phyloP scores from a whole-genome alignment of 352 stramenopile genomes.

The Phytopythium boreale region DNA sequence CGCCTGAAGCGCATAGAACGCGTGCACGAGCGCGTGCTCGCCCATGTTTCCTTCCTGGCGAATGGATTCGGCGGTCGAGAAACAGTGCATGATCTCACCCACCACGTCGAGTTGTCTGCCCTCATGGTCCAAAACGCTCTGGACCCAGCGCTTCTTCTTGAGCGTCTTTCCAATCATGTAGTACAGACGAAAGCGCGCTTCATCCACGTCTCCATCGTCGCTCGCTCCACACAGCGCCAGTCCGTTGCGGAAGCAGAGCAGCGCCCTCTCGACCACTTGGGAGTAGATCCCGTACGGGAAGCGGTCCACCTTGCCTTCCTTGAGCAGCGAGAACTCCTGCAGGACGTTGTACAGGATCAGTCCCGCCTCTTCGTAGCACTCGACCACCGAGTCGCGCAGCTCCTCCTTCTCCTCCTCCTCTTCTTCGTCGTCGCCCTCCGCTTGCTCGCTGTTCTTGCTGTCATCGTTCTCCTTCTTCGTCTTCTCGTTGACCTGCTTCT shows the following conservation, averaged over 20 bases:
- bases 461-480: conserved; percentile 9
- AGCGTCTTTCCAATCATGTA: conserved; percentile 79
- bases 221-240: conserved; percentile 27
- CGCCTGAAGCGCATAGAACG: conserved; percentile 71
- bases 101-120: conserved; percentile 13
- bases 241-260: conserved; percentile 39
- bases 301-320: conserved; percentile 19
- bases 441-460: conserved; percentile 2
- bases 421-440: conserved; percentile 8
- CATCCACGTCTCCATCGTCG: conserved; percentile 29
- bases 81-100: conserved; percentile 42
- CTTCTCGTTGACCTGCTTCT: conserved; percentile 3
- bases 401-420: conserved; percentile 23
- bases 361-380: conserved; percentile 72
- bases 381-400: conserved; percentile 33
- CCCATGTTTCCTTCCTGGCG: conserved; percentile 55
- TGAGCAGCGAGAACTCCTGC: conserved; percentile 58
- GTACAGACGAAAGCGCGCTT: conserved; percentile 58
- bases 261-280: conserved; percentile 22
- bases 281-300: conserved; percentile 30
- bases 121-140: conserved; percentile 12
- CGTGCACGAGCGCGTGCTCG: conserved; percentile 71
- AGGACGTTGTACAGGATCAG: conserved; percentile 71
- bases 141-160: conserved; percentile 50
- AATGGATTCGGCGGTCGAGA: conserved; percentile 49